A percentile compares a stretch with the other conserved stretches of the same genome.
Evolutionary conservation across 495 filamentous ascomycete genomes (phyloP).

Genomic region (Aspergillus egyptiacus): DNA sequence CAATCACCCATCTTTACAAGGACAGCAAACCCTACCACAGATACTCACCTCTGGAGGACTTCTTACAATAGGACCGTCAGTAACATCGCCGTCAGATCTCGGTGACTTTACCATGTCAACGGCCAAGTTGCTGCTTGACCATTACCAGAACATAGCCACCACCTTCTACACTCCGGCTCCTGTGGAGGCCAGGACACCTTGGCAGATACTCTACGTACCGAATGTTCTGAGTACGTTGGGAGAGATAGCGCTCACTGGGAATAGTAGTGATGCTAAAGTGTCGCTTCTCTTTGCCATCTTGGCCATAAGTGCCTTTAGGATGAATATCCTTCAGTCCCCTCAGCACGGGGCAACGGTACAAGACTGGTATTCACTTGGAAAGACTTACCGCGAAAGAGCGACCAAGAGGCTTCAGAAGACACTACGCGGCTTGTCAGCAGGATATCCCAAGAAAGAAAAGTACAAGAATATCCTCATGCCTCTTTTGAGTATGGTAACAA

Average conservation of each 20-base stretch:
- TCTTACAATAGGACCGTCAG: not conserved
- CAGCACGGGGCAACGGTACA: not conserved
- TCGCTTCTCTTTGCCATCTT: conserved; percentile 7
- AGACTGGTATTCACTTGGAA: conserved; percentile 2
- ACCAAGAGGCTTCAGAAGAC: conserved; percentile 2
- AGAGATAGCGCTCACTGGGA: conserved; percentile 7
- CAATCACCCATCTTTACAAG: not conserved
- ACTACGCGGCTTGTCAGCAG: conserved; percentile 1
- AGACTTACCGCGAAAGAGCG: conserved; percentile 3
- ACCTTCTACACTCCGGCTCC: conserved; percentile 4
- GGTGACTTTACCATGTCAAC: conserved; percentile 5
- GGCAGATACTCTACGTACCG: conserved; percentile 8
- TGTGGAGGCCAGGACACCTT: conserved; percentile 6
- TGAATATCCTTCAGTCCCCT: not conserved
- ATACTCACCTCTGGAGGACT: not conserved
- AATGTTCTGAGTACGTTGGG: conserved; percentile 6
- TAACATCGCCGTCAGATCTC: not conserved
- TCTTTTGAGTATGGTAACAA: conserved; percentile 11
- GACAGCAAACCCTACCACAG: not conserved
- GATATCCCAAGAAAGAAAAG: conserved; percentile 2
- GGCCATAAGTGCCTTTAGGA: conserved; percentile 8
- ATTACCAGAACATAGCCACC: conserved; percentile 1
- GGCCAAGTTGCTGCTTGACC: conserved; percentile 3
- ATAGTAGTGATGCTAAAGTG: conserved; percentile 5
- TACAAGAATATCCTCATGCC: conserved; percentile 12